These are phyloP conservation scores for Nannizzia gypsea DNA, from an alignment of 2,329 filamentous ascomycete species.

Conservation along the genomic window DNA sequence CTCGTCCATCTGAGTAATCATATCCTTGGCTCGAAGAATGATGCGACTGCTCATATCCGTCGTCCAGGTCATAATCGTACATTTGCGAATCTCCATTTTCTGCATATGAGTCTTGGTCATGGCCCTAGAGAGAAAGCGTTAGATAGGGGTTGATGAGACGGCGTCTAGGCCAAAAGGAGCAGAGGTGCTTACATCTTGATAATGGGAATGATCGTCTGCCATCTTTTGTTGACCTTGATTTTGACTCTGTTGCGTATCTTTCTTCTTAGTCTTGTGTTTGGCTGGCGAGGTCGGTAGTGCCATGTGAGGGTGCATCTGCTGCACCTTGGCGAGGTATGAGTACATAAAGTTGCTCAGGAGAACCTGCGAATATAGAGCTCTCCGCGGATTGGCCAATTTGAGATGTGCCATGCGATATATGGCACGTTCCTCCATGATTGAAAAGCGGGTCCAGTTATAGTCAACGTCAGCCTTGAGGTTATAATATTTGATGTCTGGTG, in stretches of 20 bases:
- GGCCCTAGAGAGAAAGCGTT: conserved; percentile 13
- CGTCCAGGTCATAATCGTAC: conserved; percentile 40
- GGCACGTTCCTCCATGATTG: conserved; percentile 85
- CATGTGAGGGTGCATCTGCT: conserved; percentile 96
- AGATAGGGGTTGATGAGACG: not conserved
- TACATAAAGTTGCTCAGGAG: conserved; percentile 99
- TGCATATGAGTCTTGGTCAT: conserved; percentile 26
- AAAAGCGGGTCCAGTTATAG: conserved; percentile 92
- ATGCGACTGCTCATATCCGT: conserved; percentile 27
- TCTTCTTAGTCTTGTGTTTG: conserved; percentile 44
- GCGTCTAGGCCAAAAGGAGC: not conserved
- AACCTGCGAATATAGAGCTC: conserved; percentile 86
- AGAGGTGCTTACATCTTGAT: conserved; percentile 27
- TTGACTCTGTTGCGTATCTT: conserved; percentile 22
- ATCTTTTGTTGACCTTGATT: conserved; percentile 20
- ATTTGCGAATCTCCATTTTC: conserved; percentile 40
- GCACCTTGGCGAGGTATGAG: conserved; percentile 93
- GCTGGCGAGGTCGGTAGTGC: conserved; percentile 70
- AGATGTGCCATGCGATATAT: conserved; percentile 99
- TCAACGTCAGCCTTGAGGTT: conserved; percentile 76
- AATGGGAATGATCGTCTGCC: conserved; percentile 34
- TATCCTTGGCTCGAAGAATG: conserved; percentile 30
- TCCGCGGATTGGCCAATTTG: conserved; percentile 92
- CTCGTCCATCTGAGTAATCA: conserved; percentile 26
- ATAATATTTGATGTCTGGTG: conserved; percentile 66